Conservation (phyloP, 2,329 filamentous ascomycete genomes). For the Lachnellula willkommii region DNA sequence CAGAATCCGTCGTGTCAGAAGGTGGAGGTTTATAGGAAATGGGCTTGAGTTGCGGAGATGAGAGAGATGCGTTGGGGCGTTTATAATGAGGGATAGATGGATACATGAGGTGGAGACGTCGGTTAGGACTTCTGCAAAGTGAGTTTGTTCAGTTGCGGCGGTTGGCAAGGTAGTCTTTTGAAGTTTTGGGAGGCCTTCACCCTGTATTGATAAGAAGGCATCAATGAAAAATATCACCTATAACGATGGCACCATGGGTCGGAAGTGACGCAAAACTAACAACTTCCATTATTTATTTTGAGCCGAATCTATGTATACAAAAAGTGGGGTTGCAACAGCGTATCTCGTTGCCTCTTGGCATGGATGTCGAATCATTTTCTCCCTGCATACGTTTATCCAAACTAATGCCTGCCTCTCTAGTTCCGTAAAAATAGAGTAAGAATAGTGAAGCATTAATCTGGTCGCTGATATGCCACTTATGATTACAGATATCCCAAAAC, state of each 20-base stretch:
- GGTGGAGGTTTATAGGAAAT: constrained; percentile 34
- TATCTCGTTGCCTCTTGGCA: neutral
- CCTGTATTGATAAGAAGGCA: too few relatives aligned
- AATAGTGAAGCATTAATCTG: neutral
- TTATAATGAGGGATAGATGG: too few relatives aligned
- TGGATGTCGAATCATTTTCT: neutral
- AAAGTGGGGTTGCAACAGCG: neutral
- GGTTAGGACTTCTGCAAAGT: too few relatives aligned
- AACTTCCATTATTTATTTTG: constrained; percentile 8
- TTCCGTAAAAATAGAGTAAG: neutral
- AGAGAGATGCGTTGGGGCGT: too few relatives aligned
- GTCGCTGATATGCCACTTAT: neutral
- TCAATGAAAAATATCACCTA: too few relatives aligned
- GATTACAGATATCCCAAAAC: neutral
- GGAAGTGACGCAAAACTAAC: too few relatives aligned
- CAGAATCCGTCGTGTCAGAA: constrained; percentile 40
- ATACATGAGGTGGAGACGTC: too few relatives aligned
- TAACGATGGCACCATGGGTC: too few relatives aligned
- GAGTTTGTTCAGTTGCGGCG: too few relatives aligned
- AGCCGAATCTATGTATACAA: neutral
- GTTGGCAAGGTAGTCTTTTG: too few relatives aligned
- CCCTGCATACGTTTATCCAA: neutral
- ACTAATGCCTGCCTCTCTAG: neutral
- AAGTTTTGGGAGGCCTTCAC: too few relatives aligned
- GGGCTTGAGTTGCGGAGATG: too few relatives aligned